phyloP scores from a whole-genome alignment of 2,329 filamentous ascomycete genomes.

The Sclerotinia nivalis region DNA sequence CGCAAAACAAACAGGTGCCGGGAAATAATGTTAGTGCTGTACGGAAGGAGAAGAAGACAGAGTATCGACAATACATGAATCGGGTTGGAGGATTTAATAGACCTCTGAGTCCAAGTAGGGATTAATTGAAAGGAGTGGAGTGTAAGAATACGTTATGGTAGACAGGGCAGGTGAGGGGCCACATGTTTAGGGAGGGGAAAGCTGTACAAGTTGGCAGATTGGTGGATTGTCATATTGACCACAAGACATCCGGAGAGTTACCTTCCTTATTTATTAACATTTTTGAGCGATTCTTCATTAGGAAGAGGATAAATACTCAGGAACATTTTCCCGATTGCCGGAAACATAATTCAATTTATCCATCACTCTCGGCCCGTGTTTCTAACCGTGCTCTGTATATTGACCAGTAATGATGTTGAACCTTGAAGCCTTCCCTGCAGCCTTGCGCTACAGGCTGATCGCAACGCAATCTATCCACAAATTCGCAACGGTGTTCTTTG shows the following conservation, averaged over 20 bases:
- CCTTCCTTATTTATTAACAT: not conserved
- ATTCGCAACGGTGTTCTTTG: conserved; percentile 27
- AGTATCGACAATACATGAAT: conserved; percentile 98
- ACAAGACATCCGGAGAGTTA: conserved; percentile 1
- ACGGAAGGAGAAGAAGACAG: conserved; percentile 87
- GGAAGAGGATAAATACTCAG: conserved; percentile 8
- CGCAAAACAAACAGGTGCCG: conserved; percentile 83
- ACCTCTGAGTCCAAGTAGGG: conserved; percentile 61
- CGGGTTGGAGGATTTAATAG: conserved; percentile 79
- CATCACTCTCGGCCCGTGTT: conserved; percentile 18
- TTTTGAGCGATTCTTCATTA: conserved; percentile 4
- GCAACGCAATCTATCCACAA: conserved; percentile 28
- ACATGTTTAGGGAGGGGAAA: not conserved
- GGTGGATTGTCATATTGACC: not conserved
- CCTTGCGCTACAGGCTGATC: conserved; percentile 38
- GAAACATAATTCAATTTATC: conserved; percentile 16
- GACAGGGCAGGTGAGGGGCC: not conserved
- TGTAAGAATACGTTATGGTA: not conserved
- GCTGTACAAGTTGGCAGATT: not conserved
- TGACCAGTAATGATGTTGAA: conserved; percentile 2
- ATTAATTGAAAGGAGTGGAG: conserved; percentile 23
- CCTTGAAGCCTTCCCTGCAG: conserved; percentile 29
- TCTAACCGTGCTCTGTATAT: conserved; percentile 1
- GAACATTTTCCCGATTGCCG: conserved; percentile 14
- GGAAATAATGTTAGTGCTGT: conserved; percentile 85